Base-by-base conservation (phyloP, 1,139 yeast genomes). In the Diutina siamensis region DNA sequence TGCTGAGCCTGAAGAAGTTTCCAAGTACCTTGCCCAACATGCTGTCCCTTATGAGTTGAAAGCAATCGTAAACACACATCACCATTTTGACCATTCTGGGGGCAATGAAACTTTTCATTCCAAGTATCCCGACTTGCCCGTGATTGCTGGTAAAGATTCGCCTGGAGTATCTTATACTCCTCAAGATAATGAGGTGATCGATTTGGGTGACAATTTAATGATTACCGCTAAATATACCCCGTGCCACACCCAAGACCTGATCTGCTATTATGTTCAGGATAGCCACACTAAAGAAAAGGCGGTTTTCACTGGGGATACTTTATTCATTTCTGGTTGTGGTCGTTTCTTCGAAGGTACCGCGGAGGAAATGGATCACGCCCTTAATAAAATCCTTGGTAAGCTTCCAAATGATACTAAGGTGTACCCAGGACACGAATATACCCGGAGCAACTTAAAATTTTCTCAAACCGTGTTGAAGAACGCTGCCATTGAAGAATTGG, bases 381-480 rank as follows among this genome's bases (percentile, higher is more conserved):
- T 92, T 56, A 79, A 78, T 53, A 61, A 65, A 22, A 63, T 74
- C 3, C 68, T 87, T 51, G 83, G 72, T 2, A 57, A 60, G 41
- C 69, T 87, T 48, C 94, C 96, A 1, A 64, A 69, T 33, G 80
- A 78, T 15, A 85, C 95, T 0, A 61, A 66, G 34, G 92, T 89
- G 3, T 84, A 80, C 57, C 94, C 97, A 0, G 99, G 99, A 2
- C 99, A 92, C 62, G 98, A 92, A 64, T 92, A 92, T 64, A 94
- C 99, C 13, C 74, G 72, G 52, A 71, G 86, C 34, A 92, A 94
- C 60, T 80, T 84, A 42, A 75, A 72, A 53, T 92, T 92, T 59
- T 85, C 94, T 9, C 68, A 72, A 49, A 74, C 79, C 1, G 76
- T 92, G 1, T 64, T 88, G 57, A 57, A 67, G 21, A 75, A 74